phyloP scores from a whole-genome alignment of 2,329 filamentous ascomycete genomes.

The Penicillium sp. region DNA sequence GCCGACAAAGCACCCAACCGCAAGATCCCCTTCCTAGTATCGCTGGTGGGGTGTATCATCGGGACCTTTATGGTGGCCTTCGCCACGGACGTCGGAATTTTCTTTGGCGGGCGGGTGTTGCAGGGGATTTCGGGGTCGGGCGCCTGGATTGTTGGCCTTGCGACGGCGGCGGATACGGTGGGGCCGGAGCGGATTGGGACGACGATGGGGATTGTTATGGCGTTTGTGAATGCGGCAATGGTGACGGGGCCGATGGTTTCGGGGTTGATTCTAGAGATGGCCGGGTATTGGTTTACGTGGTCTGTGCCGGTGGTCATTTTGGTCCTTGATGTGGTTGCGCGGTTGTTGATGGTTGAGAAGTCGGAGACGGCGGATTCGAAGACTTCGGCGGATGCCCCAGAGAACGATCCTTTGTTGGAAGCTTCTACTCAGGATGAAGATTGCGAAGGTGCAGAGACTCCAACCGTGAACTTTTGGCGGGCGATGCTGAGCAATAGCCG shows the following conservation, averaged over 20 bases:
- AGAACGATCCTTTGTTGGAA: not conserved
- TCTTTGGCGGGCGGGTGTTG: constrained; percentile 29
- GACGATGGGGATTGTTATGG: constrained; percentile 26
- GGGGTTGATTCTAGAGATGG: constrained; percentile 29
- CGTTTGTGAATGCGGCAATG: constrained; percentile 29
- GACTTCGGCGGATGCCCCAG: not conserved
- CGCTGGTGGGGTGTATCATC: constrained; percentile 26
- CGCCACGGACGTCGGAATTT: constrained; percentile 23
- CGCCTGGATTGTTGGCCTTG: constrained; percentile 37
- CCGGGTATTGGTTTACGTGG: constrained; percentile 38
- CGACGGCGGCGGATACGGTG: constrained; percentile 32
- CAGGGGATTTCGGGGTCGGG: constrained; percentile 32
- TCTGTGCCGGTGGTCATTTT: constrained; percentile 29
- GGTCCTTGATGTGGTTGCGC: constrained; percentile 26
- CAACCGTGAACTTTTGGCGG: constrained; percentile 30
- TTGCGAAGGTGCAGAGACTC: not conserved
- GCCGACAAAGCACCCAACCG: constrained; percentile 29
- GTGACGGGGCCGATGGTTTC: constrained; percentile 32
- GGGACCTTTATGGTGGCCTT: constrained; percentile 30
- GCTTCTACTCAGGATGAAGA: not conserved
- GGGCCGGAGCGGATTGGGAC: constrained; percentile 29
- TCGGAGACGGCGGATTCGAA: not conserved
- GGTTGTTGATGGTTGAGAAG: constrained; percentile 5
- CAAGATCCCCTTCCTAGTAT: constrained; percentile 26
- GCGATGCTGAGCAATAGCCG: constrained; percentile 46